phyloP scores from a whole-genome alignment of 306 rosid genomes.

The Ceratonia siliqua region DNA sequence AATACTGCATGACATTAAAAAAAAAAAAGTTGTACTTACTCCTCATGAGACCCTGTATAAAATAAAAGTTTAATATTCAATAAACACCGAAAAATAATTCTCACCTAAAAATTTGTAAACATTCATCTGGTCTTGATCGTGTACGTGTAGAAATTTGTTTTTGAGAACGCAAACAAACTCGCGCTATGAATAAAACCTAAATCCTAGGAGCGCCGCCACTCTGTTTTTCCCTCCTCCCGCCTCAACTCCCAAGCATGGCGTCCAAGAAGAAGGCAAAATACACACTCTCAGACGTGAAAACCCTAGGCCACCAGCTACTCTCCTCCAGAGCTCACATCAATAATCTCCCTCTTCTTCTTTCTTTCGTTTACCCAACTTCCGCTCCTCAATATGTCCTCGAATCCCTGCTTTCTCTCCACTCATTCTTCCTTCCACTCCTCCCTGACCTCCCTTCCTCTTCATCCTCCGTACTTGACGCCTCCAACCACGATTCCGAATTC shows the following conservation, averaged over 20 bases:
- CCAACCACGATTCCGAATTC: conserved; percentile 54
- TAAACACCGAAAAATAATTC: no score
- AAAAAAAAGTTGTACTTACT: no score
- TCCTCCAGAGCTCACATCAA: conserved; percentile 72
- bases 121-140: no score
- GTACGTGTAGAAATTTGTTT: no score
- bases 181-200: not conserved
- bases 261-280: conserved; percentile 37
- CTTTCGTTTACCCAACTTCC: conserved; percentile 64
- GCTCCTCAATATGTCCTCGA: conserved; percentile 73
- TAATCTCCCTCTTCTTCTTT: conserved; percentile 82
- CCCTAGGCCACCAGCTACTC: conserved; percentile 79
- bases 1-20: no score
- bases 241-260: conserved; percentile 22
- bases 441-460: conserved; percentile 61
- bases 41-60: no score
- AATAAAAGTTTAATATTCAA: no score
- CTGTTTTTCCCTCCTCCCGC: not conserved
- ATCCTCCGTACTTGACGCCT: conserved; percentile 25
- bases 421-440: conserved; percentile 73
- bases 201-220: not conserved
- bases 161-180: no score
- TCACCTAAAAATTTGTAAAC: no score
- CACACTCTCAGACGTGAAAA: conserved; percentile 61
- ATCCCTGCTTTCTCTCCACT: conserved; percentile 78